Percentiles rank a stretch among this genome's conserved stretches.
These are phyloP conservation scores for Gyrodon lividus DNA, from an alignment of 768 basidiomycete species.

Conservation along the genomic window DNA sequence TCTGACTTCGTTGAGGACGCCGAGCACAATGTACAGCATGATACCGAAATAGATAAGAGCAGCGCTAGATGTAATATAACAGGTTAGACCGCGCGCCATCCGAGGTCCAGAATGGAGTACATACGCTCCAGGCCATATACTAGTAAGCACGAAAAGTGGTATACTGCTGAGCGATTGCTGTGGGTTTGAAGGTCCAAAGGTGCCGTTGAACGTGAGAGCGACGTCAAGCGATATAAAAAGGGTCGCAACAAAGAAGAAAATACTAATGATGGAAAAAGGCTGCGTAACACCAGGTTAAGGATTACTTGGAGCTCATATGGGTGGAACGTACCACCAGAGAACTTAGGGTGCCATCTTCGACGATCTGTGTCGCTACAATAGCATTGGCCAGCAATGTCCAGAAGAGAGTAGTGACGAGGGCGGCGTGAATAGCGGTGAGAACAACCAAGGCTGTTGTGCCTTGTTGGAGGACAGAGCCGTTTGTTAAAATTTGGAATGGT, in stretches of 20 bases:
- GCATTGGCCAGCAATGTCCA: constrained; percentile 78
- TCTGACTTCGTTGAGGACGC: constrained; percentile 71
- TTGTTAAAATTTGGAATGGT: constrained; percentile 78
- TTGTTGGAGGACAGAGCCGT: constrained; percentile 76
- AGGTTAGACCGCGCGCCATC: background rate
- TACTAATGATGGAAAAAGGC: constrained; percentile 60
- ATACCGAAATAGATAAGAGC: constrained; percentile 67
- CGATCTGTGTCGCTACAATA: constrained; percentile 81
- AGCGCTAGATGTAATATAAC: constrained; percentile 40
- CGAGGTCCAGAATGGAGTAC: constrained; percentile 28
- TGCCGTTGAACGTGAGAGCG: constrained; percentile 60
- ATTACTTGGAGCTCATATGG: background rate
- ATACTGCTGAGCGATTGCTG: constrained; percentile 58
- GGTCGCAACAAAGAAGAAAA: constrained; percentile 67
- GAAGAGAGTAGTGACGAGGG: constrained; percentile 71
- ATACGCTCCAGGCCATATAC: constrained; percentile 76
- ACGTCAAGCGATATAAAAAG: constrained; percentile 86
- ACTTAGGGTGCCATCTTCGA: constrained; percentile 85
- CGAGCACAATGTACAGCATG: constrained; percentile 80
- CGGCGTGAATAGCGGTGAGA: constrained; percentile 78
- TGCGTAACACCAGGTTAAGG: constrained; percentile 24
- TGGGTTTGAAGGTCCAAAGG: constrained; percentile 60
- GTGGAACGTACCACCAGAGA: constrained; percentile 56
- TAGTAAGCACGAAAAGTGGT: constrained; percentile 77
- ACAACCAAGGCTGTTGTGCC: constrained; percentile 68